These are phyloP conservation scores for Pseudohyphozyma bogoriensis DNA, from an alignment of 768 basidiomycete genomes.

Conservation along the genomic window DNA sequence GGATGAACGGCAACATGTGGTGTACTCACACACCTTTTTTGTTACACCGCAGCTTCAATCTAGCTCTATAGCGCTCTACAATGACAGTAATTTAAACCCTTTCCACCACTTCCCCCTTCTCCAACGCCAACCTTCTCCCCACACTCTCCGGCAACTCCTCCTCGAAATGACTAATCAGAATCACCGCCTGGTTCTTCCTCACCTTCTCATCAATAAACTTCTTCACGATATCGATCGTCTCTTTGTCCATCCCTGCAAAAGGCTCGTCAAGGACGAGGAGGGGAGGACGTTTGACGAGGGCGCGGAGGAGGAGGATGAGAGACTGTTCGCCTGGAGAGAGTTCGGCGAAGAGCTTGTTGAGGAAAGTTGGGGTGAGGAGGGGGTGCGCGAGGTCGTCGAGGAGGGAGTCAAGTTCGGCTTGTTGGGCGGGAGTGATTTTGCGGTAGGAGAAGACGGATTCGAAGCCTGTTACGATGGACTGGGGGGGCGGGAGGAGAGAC, in stretches of 20 bases:
- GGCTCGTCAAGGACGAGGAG: constrained; percentile 83
- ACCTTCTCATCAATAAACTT: constrained; percentile 50
- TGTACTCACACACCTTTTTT: no score
- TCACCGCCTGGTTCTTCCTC: constrained; percentile 55
- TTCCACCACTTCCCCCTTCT: constrained; percentile 14
- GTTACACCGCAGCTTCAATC: not conserved
- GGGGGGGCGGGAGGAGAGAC: constrained; percentile 52
- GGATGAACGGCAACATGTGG: no score
- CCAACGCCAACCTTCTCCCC: constrained; percentile 4
- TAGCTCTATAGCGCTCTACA: not conserved
- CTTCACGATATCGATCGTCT: constrained; percentile 58
- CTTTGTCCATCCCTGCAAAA: constrained; percentile 82
- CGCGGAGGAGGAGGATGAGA: constrained; percentile 71
- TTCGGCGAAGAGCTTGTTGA: constrained; percentile 49
- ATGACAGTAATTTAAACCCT: constrained; percentile 2
- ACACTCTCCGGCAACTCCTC: constrained; percentile 59
- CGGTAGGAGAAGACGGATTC: constrained; percentile 65
- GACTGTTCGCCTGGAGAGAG: constrained; percentile 67
- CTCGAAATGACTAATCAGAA: constrained; percentile 84
- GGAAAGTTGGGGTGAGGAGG: constrained; percentile 39
- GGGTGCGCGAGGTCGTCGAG: constrained; percentile 47
- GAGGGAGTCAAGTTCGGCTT: constrained; percentile 49
- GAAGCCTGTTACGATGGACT: constrained; percentile 79
- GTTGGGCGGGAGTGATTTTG: constrained; percentile 42
- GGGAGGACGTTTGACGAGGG: constrained; percentile 62